Percentiles rank a stretch among this genome's conserved stretches.
Evolutionary conservation across 2,329 filamentous ascomycete species (phyloP).

Genomic region (Sporothrix pseudoabietina): DNA sequence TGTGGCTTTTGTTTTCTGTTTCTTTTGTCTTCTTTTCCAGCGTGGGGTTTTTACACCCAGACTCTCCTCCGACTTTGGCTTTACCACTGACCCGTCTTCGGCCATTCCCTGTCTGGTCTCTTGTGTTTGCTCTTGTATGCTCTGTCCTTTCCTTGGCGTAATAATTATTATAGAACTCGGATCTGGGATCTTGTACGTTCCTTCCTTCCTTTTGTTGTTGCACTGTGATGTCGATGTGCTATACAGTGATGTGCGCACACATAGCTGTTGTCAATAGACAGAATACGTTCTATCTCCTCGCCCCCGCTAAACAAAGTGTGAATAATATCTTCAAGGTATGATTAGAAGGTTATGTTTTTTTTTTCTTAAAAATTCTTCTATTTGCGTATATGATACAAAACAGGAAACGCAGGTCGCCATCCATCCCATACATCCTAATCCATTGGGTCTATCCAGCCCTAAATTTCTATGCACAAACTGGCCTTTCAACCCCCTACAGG

Average conservation of each 20-base stretch:
- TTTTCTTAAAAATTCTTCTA: constrained; percentile 25
- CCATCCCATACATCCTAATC: not conserved
- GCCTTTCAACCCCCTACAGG: not conserved
- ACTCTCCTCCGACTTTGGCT: not conserved
- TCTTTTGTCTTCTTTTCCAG: not conserved
- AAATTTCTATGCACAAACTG: not conserved
- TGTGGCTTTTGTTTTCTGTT: not conserved
- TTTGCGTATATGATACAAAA: constrained; percentile 31
- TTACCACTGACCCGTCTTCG: not conserved
- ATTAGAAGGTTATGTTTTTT: constrained; percentile 4
- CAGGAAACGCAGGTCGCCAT: not conserved
- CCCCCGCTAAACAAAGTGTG: not conserved
- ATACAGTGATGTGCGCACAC: not conserved
- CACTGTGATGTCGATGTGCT: not conserved
- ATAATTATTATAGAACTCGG: constrained; percentile 2
- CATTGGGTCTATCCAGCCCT: constrained; percentile 4
- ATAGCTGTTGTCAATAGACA: not conserved
- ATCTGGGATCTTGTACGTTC: not conserved
- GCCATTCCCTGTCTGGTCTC: not conserved
- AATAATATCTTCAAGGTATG: not conserved
- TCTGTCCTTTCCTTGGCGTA: constrained; percentile 4
- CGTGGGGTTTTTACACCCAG: not conserved
- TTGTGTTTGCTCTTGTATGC: not conserved
- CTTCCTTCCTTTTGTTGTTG: not conserved
- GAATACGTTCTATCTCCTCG: not conserved